These are phyloP conservation scores for Claviceps sp. DNA, from an alignment of 2,329 filamentous ascomycete genomes.

Conservation along the genomic window DNA sequence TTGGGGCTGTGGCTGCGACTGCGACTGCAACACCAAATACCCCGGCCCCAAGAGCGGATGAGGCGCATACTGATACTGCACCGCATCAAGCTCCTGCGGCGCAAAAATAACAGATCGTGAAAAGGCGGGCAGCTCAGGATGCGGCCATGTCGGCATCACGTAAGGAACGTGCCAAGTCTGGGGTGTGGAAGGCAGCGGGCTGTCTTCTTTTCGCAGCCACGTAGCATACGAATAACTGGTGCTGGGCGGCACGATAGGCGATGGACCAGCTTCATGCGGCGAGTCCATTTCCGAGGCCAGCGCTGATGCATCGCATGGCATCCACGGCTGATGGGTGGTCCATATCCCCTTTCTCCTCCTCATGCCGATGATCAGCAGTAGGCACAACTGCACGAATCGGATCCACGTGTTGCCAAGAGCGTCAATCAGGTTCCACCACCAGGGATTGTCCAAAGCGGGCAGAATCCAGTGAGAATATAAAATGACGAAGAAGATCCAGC, in stretches of 20 bases:
- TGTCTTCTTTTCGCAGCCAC: not conserved
- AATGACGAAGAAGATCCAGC: constrained; percentile 5
- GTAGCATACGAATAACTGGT: constrained; percentile 1
- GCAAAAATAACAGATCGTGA: not conserved
- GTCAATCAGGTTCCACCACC: constrained; percentile 6
- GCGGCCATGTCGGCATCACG: constrained; percentile 1
- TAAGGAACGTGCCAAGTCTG: constrained; percentile 1
- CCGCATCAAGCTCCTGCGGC: constrained; percentile 4
- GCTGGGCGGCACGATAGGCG: constrained; percentile 3
- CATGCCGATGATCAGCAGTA: constrained; percentile 6
- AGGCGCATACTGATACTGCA: constrained; percentile 5
- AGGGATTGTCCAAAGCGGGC: constrained; percentile 1
- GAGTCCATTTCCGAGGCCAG: constrained; percentile 2
- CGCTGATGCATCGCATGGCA: not conserved
- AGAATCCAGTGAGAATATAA: constrained; percentile 6
- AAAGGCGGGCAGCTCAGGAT: constrained; percentile 1
- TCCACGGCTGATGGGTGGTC: constrained; percentile 5
- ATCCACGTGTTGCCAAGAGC: constrained; percentile 6
- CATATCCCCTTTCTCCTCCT: constrained; percentile 5
- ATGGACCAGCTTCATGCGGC: not conserved
- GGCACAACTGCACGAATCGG: constrained; percentile 1
- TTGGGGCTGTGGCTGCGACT: not conserved
- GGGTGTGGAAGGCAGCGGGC: not conserved
- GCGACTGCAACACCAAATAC: constrained; percentile 5
- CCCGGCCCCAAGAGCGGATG: constrained; percentile 6